phyloP scores from a whole-genome alignment of 2,329 filamentous ascomycete genomes.

The Aspergillus ochraceus region DNA sequence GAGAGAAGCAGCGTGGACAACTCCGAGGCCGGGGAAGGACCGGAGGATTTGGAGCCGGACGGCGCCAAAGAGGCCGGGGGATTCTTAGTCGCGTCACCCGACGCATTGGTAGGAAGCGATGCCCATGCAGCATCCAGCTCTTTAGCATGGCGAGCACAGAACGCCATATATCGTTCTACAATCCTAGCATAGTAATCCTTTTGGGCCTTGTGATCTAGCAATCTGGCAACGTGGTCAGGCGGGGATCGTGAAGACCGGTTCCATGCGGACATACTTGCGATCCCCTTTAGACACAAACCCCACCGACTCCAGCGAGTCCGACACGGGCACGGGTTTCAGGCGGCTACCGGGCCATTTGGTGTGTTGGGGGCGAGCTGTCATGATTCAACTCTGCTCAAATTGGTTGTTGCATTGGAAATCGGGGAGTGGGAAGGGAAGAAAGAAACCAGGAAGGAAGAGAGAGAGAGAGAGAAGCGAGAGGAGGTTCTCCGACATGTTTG shows the following conservation, averaged over 20 bases:
- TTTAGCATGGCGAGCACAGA: constrained; percentile 75
- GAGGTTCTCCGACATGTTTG: constrained; percentile 5
- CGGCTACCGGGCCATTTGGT: constrained; percentile 38
- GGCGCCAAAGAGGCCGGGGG: constrained; percentile 33
- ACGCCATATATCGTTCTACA: constrained; percentile 82
- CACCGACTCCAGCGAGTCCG: constrained; percentile 77
- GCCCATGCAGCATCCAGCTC: constrained; percentile 75
- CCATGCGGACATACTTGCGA: constrained; percentile 59
- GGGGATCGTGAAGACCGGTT: neutral
- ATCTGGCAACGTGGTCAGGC: constrained; percentile 46
- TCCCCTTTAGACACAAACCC: constrained; percentile 92
- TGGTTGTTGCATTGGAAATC: neutral
- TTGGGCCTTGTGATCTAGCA: constrained; percentile 75
- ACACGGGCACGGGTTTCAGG: constrained; percentile 71
- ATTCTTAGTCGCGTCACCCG: constrained; percentile 40
- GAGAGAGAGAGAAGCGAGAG: neutral
- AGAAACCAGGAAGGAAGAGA: neutral
- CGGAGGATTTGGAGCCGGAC: constrained; percentile 20
- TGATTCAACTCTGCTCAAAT: neutral
- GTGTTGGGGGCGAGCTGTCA: constrained; percentile 21
- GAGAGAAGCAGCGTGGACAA: constrained; percentile 76
- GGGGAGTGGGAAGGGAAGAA: neutral
- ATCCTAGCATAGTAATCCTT: constrained; percentile 85
- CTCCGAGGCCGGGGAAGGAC: constrained; percentile 56
- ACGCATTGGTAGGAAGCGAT: constrained; percentile 52